Conservation (phyloP, 768 basidiomycete species). For the Suillus spraguei region DNA sequence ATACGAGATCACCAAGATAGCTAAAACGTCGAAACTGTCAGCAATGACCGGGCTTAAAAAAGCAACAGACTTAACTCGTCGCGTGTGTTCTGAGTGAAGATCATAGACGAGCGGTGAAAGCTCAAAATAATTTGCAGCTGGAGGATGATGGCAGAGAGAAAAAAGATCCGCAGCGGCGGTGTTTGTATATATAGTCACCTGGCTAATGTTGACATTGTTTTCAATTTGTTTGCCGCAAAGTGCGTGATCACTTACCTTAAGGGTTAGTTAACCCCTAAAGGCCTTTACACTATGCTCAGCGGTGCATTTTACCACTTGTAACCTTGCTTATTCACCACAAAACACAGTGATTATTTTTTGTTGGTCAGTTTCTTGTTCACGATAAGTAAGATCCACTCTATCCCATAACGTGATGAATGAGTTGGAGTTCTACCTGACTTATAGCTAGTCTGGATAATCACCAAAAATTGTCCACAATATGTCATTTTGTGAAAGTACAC, state of each 20-base stretch:
- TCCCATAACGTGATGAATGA: too few species aligned
- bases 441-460: too few species aligned
- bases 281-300: too few species aligned
- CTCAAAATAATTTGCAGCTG: slow-evolving; percentile 18
- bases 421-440: too few species aligned
- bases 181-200: slow-evolving; percentile 20
- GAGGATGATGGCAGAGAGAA: slow-evolving; percentile 4
- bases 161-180: background rate
- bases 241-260: background rate
- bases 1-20: slow-evolving; percentile 90
- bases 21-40: slow-evolving; percentile 43
- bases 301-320: too few species aligned
- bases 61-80: slow-evolving; percentile 72
- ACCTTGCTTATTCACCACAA: too few species aligned
- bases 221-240: background rate
- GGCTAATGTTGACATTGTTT: background rate
- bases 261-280: too few species aligned
- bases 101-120: slow-evolving; percentile 57
- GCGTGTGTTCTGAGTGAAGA: slow-evolving; percentile 84
- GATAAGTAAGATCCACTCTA: too few species aligned
- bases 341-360: too few species aligned
- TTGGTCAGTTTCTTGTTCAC: too few species aligned
- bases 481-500: too few species aligned
- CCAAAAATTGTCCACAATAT: too few species aligned
- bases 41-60: slow-evolving; percentile 14